Evolutionary conservation across 306 rosid genomes (phyloP).

Genomic region (Acacia confusa): DNA sequence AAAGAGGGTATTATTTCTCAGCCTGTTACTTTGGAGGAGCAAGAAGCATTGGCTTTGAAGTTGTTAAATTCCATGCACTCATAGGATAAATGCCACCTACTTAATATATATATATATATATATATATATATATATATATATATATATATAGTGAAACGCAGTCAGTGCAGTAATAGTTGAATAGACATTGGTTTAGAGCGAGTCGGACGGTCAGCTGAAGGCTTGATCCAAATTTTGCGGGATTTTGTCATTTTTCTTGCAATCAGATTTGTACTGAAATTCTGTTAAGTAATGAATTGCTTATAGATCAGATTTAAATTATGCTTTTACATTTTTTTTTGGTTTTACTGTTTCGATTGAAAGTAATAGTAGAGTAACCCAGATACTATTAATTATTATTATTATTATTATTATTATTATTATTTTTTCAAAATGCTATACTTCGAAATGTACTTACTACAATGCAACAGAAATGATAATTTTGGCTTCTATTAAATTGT

Average conservation of each 20-base stretch:
- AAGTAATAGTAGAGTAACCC: too few relatives aligned
- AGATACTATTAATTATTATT: too few relatives aligned
- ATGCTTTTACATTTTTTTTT: background rate
- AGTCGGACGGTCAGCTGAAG: background rate
- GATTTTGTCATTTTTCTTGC: background rate
- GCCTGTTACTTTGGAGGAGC: conserved; percentile 55
- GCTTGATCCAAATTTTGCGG: background rate
- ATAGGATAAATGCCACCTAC: background rate
- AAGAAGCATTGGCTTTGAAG: conserved; percentile 83
- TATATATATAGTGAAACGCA: background rate
- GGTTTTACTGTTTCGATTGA: background rate
- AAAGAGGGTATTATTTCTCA: conserved; percentile 25
- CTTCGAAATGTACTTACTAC: too few relatives aligned
- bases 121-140: too few relatives aligned
- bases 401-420: too few relatives aligned
- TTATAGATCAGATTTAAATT: background rate
- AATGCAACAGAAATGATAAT: too few relatives aligned
- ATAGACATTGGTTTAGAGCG: background rate
- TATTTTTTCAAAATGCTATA: too few relatives aligned
- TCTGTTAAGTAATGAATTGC: background rate
- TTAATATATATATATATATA: too few relatives aligned
- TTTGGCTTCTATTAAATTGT: too few relatives aligned
- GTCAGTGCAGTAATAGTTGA: background rate
- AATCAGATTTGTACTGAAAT: background rate
- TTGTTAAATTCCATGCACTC: conserved; percentile 68